These are phyloP conservation scores for Amanita thiersii DNA, from an alignment of 768 basidiomycete species.

Conservation along the genomic window DNA sequence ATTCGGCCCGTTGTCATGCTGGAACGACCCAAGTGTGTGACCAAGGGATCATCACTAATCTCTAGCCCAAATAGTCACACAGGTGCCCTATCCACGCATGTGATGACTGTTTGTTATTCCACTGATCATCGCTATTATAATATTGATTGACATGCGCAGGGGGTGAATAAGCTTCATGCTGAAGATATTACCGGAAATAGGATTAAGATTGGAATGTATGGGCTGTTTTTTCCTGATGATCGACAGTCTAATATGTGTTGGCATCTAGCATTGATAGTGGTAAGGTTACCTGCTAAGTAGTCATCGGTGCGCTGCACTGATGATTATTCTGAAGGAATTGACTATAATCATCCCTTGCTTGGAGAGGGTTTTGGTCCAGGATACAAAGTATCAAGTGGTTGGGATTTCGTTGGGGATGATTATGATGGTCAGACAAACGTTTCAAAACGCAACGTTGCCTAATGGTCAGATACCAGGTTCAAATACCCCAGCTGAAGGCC, in stretches of 20 bases:
- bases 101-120: conserved; percentile 36
- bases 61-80: conserved; percentile 33
- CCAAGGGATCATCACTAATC: conserved; percentile 32
- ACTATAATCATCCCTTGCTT: conserved; percentile 32
- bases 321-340: conserved; percentile 24
- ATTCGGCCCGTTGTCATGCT: conserved; percentile 46
- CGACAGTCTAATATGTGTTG: neutral
- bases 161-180: conserved; percentile 59
- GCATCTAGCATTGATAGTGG: conserved; percentile 42
- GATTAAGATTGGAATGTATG: conserved; percentile 60
- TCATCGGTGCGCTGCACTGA: neutral
- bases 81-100: conserved; percentile 43
- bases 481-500: neutral
- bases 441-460: neutral
- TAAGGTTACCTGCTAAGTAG: conserved; percentile 3
- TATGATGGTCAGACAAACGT: conserved; percentile 19
- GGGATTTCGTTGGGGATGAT: conserved; percentile 33
- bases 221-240: conserved; percentile 12
- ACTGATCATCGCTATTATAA: neutral
- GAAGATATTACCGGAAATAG: conserved; percentile 54
- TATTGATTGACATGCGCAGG: conserved; percentile 21
- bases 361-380: conserved; percentile 31
- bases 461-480: neutral
- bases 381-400: conserved; percentile 29
- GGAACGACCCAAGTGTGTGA: conserved; percentile 32